These are phyloP conservation scores for Verticillium dahliae DNA, from an alignment of 2,329 filamentous ascomycete species.

Conservation along the genomic window DNA sequence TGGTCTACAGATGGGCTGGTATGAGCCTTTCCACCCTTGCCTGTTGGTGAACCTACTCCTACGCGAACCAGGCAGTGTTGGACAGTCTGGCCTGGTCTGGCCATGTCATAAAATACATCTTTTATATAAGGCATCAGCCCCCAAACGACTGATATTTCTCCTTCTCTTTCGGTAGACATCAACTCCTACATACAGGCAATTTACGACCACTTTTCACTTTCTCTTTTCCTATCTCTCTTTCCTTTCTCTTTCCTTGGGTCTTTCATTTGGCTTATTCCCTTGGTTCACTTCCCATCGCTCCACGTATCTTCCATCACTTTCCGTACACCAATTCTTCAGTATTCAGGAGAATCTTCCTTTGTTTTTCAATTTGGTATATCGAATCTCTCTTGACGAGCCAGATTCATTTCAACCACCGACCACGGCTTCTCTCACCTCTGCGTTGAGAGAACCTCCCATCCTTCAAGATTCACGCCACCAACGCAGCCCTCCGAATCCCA, in stretches of 20 bases:
- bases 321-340: not conserved
- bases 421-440: not conserved
- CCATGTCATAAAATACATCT: not conserved
- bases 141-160: not conserved
- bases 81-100: not conserved
- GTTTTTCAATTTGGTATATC: not conserved
- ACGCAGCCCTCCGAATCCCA: conserved; percentile 10
- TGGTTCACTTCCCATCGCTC: not conserved
- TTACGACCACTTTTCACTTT: conserved; percentile 10
- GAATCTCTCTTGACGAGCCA: not conserved
- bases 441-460: not conserved
- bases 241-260: conserved; percentile 12
- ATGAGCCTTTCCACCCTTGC: not conserved
- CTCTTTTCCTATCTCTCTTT: conserved; percentile 17
- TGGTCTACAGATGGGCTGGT: not conserved
- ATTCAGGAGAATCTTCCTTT: not conserved
- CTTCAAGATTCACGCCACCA: conserved; percentile 13
- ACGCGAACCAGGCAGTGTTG: not conserved
- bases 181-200: not conserved
- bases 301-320: conserved; percentile 3
- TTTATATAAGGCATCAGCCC: not conserved
- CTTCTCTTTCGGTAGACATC: not conserved
- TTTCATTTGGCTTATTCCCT: conserved; percentile 6
- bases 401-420: not conserved
- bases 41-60: not conserved